Evolutionary conservation across 2,329 filamentous ascomycete genomes (phyloP).

Genomic region (Drechslerella stenobrocha): DNA sequence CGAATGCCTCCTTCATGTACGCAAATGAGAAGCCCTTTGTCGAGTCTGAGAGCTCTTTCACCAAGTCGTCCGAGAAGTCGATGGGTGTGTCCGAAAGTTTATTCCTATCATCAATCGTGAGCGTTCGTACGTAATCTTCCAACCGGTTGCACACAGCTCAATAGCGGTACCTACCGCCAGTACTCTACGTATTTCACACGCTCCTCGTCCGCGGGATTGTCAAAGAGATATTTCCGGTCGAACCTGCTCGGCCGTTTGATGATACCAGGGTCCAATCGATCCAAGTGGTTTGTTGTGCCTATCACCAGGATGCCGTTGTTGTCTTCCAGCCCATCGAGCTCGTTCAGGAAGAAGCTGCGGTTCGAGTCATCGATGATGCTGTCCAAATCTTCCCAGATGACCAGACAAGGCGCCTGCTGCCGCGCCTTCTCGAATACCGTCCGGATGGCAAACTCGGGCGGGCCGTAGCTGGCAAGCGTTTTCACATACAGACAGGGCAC

Average conservation of each 20-base stretch:
- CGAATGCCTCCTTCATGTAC: conserved; percentile 71
- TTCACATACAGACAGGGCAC: conserved; percentile 64
- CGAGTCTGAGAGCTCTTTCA: conserved; percentile 64
- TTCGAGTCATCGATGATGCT: conserved; percentile 65
- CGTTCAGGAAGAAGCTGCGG: conserved; percentile 71
- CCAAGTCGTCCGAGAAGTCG: conserved; percentile 65
- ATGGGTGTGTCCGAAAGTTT: conserved; percentile 63
- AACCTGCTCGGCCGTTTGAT: conserved; percentile 69
- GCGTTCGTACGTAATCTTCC: conserved; percentile 44
- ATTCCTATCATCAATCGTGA: conserved; percentile 30
- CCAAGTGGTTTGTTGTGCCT: conserved; percentile 67
- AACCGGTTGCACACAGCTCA: background rate
- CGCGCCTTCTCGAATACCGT: conserved; percentile 65
- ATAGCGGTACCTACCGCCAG: conserved; percentile 61
- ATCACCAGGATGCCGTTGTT: conserved; percentile 74
- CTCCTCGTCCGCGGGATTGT: conserved; percentile 62
- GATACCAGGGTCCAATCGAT: conserved; percentile 69
- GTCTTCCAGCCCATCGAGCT: conserved; percentile 69
- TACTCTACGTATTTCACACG: conserved; percentile 65
- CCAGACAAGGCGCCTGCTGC: conserved; percentile 67
- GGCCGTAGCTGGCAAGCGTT: conserved; percentile 59
- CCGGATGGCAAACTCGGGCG: conserved; percentile 63
- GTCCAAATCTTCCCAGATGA: conserved; percentile 74
- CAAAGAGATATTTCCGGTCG: conserved; percentile 69
- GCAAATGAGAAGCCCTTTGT: conserved; percentile 70